Evolutionary conservation across 108 stramenopile genomes (phyloP).

Genomic region (Cyclotella sp.): DNA sequence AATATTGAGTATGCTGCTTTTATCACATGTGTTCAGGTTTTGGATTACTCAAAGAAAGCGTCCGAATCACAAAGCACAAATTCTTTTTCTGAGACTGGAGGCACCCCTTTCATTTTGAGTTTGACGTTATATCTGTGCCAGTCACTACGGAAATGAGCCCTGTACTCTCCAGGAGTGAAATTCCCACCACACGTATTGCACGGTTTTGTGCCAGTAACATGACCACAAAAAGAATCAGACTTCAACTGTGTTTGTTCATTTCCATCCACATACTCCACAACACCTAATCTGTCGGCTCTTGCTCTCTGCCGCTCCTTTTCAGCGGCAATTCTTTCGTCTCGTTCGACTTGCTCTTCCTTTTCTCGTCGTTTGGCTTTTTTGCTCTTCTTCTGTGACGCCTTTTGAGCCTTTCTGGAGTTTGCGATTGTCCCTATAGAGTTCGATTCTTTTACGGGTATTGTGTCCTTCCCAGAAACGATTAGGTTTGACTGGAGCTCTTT

Average conservation of each 20-base stretch:
- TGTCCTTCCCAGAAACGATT: not conserved
- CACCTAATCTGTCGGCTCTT: constrained; percentile 38
- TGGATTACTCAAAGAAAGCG: constrained; percentile 18
- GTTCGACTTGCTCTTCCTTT: constrained; percentile 60
- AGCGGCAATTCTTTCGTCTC: constrained; percentile 37
- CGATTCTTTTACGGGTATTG: constrained; percentile 5
- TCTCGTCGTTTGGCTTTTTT: constrained; percentile 80
- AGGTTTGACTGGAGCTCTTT: constrained; percentile 21
- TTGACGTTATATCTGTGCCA: constrained; percentile 97
- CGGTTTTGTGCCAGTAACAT: constrained; percentile 47
- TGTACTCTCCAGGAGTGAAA: constrained; percentile 72
- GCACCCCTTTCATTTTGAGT: constrained; percentile 80
- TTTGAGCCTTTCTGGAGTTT: constrained; percentile 51
- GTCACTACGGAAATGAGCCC: constrained; percentile 93
- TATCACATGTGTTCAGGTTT: too few relatives aligned
- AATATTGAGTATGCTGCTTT: too few relatives aligned
- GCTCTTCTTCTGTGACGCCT: constrained; percentile 84
- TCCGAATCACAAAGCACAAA: constrained; percentile 64
- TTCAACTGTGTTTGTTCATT: not conserved
- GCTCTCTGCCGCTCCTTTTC: constrained; percentile 48
- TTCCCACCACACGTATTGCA: constrained; percentile 91
- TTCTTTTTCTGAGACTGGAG: constrained; percentile 79
- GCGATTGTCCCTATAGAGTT: constrained; percentile 1
- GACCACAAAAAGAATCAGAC: constrained; percentile 2
- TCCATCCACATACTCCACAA: constrained; percentile 4